A percentile compares a stretch with the other conserved stretches of the same genome.
Conservation (phyloP, 2,329 filamentous ascomycete species). For the Diaporthe citriasiana region DNA sequence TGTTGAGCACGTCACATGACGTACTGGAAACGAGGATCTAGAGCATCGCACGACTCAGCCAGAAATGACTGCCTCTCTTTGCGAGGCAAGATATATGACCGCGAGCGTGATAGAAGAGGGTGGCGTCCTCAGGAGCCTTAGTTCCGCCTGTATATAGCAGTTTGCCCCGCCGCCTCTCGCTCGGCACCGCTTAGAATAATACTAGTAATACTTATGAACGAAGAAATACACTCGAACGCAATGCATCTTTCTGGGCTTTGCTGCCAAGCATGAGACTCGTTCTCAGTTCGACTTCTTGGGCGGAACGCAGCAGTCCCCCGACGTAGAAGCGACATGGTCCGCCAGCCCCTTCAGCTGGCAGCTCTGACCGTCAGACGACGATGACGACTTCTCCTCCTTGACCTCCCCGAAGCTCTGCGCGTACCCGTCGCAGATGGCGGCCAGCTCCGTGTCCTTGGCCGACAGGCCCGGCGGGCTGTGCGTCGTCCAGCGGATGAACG, state of each 20-base stretch:
- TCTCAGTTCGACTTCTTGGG: slow-evolving; percentile 53
- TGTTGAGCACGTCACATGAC: slow-evolving; percentile 23
- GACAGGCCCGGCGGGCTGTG: slow-evolving; percentile 77
- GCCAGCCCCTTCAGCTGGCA: slow-evolving; percentile 60
- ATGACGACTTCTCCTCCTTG: slow-evolving; percentile 43
- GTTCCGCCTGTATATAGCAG: slow-evolving; percentile 34
- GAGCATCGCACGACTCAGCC: slow-evolving; percentile 23
- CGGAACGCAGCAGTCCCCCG: slow-evolving; percentile 69
- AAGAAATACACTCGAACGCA: slow-evolving; percentile 18
- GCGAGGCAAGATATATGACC: not conserved
- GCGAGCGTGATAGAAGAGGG: slow-evolving; percentile 33
- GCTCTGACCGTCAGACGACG: slow-evolving; percentile 42
- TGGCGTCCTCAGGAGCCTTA: slow-evolving; percentile 32
- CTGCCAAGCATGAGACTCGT: not conserved
- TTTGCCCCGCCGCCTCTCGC: slow-evolving; percentile 24
- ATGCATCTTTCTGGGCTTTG: not conserved
- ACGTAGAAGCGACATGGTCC: slow-evolving; percentile 59
- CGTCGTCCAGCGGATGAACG: slow-evolving; percentile 81
- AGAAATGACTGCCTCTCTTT: not conserved
- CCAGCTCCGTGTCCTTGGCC: slow-evolving; percentile 73
- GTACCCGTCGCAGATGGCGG: slow-evolving; percentile 71
- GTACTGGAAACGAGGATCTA: slow-evolving; percentile 12
- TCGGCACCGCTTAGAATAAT: slow-evolving; percentile 41
- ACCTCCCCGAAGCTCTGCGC: slow-evolving; percentile 71
- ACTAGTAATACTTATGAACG: slow-evolving; percentile 42